phyloP scores from a whole-genome alignment of 352 stramenopile genomes.

The Globisporangium heterothallicum region DNA sequence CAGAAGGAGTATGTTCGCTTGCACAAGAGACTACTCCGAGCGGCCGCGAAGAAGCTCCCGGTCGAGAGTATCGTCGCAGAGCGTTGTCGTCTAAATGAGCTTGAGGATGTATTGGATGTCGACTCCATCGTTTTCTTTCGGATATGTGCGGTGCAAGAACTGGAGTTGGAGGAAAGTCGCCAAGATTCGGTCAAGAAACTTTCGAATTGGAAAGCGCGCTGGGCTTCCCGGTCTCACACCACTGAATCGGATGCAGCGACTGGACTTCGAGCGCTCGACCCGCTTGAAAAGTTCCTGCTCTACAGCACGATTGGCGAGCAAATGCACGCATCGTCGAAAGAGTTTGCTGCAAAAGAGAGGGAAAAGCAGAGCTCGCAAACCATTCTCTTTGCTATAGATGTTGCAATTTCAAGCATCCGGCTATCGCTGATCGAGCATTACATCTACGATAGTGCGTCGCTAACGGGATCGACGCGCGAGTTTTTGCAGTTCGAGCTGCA shows the following conservation, averaged over 20 bases:
- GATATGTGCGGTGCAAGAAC: constrained; percentile 54
- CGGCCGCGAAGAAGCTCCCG: constrained; percentile 47
- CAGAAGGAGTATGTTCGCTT: constrained; percentile 74
- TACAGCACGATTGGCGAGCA: constrained; percentile 55
- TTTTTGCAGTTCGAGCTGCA: constrained; percentile 70
- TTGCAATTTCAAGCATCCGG: constrained; percentile 55
- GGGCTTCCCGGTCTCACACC: constrained; percentile 27
- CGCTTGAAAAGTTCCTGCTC: constrained; percentile 43
- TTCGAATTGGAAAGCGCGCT: constrained; percentile 64
- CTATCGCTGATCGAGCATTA: constrained; percentile 31
- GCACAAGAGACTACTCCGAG: constrained; percentile 63
- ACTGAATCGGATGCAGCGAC: constrained; percentile 9
- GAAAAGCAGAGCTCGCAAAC: constrained; percentile 41
- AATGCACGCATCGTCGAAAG: constrained; percentile 49
- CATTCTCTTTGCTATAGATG: constrained; percentile 62
- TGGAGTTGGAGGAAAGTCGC: constrained; percentile 59
- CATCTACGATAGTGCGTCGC: constrained; percentile 2
- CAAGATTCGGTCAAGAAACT: constrained; percentile 66
- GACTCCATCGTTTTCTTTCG: constrained; percentile 82
- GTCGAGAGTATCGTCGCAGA: constrained; percentile 44
- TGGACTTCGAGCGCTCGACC: constrained; percentile 21
- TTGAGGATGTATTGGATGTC: constrained; percentile 72
- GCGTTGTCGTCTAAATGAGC: constrained; percentile 37
- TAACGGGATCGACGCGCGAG: constrained; percentile 25
- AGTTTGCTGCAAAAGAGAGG: constrained; percentile 34